These are phyloP conservation scores for Calocybe indica DNA, from an alignment of 768 basidiomycete species.

Conservation along the genomic window DNA sequence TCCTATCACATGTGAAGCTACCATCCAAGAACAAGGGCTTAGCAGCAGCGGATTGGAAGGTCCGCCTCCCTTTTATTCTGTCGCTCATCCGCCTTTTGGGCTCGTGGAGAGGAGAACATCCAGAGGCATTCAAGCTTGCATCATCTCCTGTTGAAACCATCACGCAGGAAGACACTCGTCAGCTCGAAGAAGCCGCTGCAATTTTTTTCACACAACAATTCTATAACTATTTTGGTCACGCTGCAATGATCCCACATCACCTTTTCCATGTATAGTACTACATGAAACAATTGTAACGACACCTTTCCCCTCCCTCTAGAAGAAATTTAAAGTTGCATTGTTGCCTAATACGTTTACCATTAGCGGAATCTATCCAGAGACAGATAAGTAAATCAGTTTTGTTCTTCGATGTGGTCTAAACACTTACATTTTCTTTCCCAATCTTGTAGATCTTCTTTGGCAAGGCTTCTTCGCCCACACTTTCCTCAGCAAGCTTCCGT, in stretches of 20 bases:
- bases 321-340: background rate
- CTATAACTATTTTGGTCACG: conserved; percentile 6
- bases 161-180: background rate
- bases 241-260: conserved; percentile 4
- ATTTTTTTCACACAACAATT: conserved; percentile 4
- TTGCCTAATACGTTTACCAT: conserved; percentile 2
- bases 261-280: conserved; percentile 1
- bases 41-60: background rate
- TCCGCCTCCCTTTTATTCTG: background rate
- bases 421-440: background rate
- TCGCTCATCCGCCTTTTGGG: background rate
- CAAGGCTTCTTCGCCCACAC: too few species aligned
- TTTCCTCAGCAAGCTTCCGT: too few species aligned
- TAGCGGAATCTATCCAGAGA: background rate
- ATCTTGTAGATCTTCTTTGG: too few species aligned
- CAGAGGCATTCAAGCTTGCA: background rate
- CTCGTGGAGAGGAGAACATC: conserved; percentile 2
- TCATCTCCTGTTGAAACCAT: background rate
- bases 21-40: background rate
- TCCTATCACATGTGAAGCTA: too few species aligned
- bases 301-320: background rate
- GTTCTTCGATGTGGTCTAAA: background rate
- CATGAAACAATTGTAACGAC: background rate
- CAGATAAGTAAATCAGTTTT: too few species aligned
- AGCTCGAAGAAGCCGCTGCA: conserved; percentile 2